These are phyloP conservation scores for Cryptococcus floricola DNA, from an alignment of 1,284 basidiomycete species.

Conservation along the genomic window DNA sequence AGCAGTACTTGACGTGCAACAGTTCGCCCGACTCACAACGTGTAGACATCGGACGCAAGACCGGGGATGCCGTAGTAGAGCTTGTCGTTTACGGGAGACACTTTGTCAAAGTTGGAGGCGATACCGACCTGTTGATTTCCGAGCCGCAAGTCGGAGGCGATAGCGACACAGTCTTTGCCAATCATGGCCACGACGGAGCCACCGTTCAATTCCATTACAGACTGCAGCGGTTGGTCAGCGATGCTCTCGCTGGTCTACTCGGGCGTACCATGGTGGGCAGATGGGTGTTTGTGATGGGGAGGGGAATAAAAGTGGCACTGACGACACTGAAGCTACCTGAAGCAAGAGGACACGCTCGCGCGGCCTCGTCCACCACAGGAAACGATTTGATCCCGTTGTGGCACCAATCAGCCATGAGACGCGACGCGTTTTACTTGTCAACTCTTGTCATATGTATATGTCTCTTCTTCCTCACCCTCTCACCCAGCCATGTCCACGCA, in stretches of 20 bases:
- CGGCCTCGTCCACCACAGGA: background rate
- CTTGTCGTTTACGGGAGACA: slow-evolving; percentile 90
- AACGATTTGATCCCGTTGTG: background rate
- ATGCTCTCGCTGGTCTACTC: background rate
- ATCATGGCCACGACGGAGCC: slow-evolving; percentile 99
- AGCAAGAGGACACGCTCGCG: background rate
- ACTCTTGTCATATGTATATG: background rate
- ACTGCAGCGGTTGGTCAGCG: slow-evolving; percentile 17
- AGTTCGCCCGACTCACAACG: slow-evolving; percentile 61
- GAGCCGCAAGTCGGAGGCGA: slow-evolving; percentile 88
- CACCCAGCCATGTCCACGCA: background rate
- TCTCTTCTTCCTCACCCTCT: background rate
- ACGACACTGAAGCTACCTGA: too few species aligned
- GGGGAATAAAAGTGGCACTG: background rate
- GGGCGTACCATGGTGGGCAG: background rate
- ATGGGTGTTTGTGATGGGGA: background rate
- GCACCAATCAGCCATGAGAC: background rate
- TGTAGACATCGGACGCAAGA: slow-evolving; percentile 87
- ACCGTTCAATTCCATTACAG: slow-evolving; percentile 48
- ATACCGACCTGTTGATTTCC: slow-evolving; percentile 87
- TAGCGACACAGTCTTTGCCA: slow-evolving; percentile 98
- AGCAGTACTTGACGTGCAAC: background rate
- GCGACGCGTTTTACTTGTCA: background rate
- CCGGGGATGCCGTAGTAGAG: slow-evolving; percentile 91
- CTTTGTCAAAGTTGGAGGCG: slow-evolving; percentile 91